Percentiles rank a stretch among this genome's conserved stretches.
Evolutionary conservation across 2,329 filamentous ascomycete genomes (phyloP).

Genomic region (Keithomyces neogunnii): DNA sequence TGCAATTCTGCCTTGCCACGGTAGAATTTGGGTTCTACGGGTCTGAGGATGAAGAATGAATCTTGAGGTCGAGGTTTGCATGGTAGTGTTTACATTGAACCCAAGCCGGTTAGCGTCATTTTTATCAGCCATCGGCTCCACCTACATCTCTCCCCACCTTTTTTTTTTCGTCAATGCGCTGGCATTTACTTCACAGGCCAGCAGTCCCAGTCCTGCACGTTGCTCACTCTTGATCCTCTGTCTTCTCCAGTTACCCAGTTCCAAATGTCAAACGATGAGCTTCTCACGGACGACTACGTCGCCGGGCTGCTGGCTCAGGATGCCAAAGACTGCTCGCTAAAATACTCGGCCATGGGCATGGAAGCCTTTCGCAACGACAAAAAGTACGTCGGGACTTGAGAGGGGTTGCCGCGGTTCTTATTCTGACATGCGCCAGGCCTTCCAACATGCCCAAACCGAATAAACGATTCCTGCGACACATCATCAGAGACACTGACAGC

Average conservation of each 20-base stretch:
- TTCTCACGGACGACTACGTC: conserved; percentile 68
- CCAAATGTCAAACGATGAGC: conserved; percentile 36
- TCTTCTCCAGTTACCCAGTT: not conserved
- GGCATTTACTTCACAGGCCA: too few species aligned
- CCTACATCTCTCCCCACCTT: not conserved
- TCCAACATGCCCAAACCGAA: conserved; percentile 76
- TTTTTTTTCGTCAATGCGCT: not conserved
- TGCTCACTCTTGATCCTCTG: not conserved
- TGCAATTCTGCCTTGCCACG: not conserved
- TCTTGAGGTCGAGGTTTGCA: not conserved
- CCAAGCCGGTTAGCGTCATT: conserved; percentile 6
- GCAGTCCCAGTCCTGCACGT: too few species aligned
- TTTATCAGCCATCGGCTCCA: conserved; percentile 3
- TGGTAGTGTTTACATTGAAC: conserved; percentile 9
- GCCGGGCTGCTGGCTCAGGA: conserved; percentile 73
- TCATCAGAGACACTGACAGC: conserved; percentile 78
- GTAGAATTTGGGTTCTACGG: not conserved
- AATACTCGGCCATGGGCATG: conserved; percentile 67
- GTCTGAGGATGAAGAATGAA: not conserved
- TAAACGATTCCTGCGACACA: conserved; percentile 77
- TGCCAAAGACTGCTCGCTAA: conserved; percentile 63
- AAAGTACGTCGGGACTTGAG: conserved; percentile 30
- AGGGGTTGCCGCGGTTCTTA: not conserved
- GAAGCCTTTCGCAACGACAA: conserved; percentile 41
- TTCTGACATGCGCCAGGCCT: conserved; percentile 36